Base-by-base conservation (phyloP, 305 asterid species). In the Plantago rigida region DNA sequence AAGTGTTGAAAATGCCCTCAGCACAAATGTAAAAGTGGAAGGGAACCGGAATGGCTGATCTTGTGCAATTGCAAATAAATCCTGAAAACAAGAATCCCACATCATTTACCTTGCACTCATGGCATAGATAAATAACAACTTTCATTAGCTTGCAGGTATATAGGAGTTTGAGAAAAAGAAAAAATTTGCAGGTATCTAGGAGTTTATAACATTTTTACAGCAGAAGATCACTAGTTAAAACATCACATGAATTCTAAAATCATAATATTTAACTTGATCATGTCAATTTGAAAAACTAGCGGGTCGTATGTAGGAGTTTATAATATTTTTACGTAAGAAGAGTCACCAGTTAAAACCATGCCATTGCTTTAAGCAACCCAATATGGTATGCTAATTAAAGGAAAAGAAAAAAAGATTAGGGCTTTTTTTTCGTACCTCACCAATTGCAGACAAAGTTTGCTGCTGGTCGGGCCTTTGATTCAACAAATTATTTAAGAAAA, bases 31-130 rank as follows among this genome's bases (percentile, higher is more conserved):
- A 73, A 91, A 87, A 59, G 94, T 87, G 57, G 98, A 75, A 64
- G 98, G 96, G 48, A 91, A 86, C 5, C 98, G 84, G 75, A 91
- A 91, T 24, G 98, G 96, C 75, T 91, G 98, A 79, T 91, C 98
- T 4, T 91, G 79, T 51, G 98, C 98, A 70, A 91, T 91, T 62
- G 98, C 94, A 78, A 91, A 91, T 71, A 91, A 84, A 79, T 91
- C 98, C 96, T 90, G 92, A 81, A 78, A 66, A 51, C 44, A 47
- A 36, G 1, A 34, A 50, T 13, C 59, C 19, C n/a, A 13, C 13
- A 28, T 53, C 22, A 53, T 28, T 53, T 28, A 53, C 19, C 9
- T 39, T 53, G 22, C 12, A 12, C 24, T 36, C 10, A 36, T 36
- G 4, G 44, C 10, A 8, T 36, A 17, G 19, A 17, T 17, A 17